Conservation (phyloP, 352 stramenopile genomes). For the Globisporangium recalcitrans region DNA sequence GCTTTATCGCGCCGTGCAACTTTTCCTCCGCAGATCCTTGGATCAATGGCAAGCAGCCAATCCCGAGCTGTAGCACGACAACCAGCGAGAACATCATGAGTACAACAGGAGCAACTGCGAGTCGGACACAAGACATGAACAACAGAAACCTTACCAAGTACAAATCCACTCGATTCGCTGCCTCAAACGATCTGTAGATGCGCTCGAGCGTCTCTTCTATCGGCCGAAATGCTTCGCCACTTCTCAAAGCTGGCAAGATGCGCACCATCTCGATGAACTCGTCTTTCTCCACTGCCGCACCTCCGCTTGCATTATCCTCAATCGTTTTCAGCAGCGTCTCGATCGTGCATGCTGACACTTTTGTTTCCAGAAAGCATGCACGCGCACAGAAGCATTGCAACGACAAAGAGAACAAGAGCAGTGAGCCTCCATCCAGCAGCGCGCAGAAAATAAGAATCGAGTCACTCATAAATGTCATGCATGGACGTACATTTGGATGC, state of each 20-base stretch:
- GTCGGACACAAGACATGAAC: background rate
- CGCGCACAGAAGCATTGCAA: background rate
- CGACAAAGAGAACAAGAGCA: background rate
- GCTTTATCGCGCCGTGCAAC: slow-evolving; percentile 46
- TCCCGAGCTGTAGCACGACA: slow-evolving; percentile 32
- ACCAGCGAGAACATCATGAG: background rate
- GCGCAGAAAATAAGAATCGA: background rate
- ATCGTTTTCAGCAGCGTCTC: slow-evolving; percentile 31
- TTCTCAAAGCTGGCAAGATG: slow-evolving; percentile 45
- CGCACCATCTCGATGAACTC: slow-evolving; percentile 61
- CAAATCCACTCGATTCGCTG: slow-evolving; percentile 47
- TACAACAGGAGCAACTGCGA: background rate
- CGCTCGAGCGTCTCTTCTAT: slow-evolving; percentile 60
- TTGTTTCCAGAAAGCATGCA: background rate
- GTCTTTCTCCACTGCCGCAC: slow-evolving; percentile 32
- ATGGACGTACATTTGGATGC: slow-evolving; percentile 38
- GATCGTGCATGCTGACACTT: slow-evolving; percentile 43
- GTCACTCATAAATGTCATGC: background rate
- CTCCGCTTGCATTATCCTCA: slow-evolving; percentile 24
- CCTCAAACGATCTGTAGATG: slow-evolving; percentile 61
- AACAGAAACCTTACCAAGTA: slow-evolving; percentile 34
- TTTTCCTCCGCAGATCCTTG: slow-evolving; percentile 50
- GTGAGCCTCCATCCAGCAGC: background rate
- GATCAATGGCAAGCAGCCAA: slow-evolving; percentile 48
- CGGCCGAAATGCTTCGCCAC: slow-evolving; percentile 51